Evolutionary conservation across 2,329 filamentous ascomycete genomes (phyloP), one percentile per base, ranked within the genome.

Genomic region (Phoma herbarum): DNA sequence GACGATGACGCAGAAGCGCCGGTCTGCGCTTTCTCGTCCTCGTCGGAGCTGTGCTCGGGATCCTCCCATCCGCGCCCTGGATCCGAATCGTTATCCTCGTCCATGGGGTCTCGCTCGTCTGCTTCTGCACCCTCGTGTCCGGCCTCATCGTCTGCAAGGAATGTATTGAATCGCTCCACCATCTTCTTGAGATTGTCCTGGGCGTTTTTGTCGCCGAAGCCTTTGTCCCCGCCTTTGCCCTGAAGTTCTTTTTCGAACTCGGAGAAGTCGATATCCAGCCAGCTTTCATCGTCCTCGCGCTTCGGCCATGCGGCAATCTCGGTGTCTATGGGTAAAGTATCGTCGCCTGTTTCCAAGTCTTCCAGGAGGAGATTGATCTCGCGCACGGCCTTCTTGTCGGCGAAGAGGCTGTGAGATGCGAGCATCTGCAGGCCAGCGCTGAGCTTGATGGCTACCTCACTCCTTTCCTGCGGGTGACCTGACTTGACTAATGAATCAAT

Each of bases 341-440:
- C 86, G 12, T 93, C 90, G 2, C 92, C 92, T 52, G 87, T 86
- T 9, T 87, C 83, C 2, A 96, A 67, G 69, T 96, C 92, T 50
- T 91, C 88, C 0, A 97, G 81, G 0, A 96, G 72, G 12, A 97
- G 81, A 25, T 86, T 86, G 33, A 97, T 86, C 75, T 96, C 92
- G 33, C 92, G 84, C 4, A 91, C 89, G 0, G 85, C 77, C 9
- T 88, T 84, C 64, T 85, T 90, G 64, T 92, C 87, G 63, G 85
- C 86, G 59, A 89, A 88, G 37, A 89, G 84, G 1, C 87, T 84
- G 65, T 90, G 87, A 10, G 81, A 80, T 0, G 92, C 79, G 47
- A 98, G 83, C 84, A 98, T 95, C 77, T 99, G 94, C 69, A 97
- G 93, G 0, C 94, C 95, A 66, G 90, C 93, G 0, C 92, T 86